A percentile compares a stretch with the other conserved stretches of the same genome.
phyloP scores from a whole-genome alignment of 768 basidiomycete genomes.

The Amanita subjunquillea region DNA sequence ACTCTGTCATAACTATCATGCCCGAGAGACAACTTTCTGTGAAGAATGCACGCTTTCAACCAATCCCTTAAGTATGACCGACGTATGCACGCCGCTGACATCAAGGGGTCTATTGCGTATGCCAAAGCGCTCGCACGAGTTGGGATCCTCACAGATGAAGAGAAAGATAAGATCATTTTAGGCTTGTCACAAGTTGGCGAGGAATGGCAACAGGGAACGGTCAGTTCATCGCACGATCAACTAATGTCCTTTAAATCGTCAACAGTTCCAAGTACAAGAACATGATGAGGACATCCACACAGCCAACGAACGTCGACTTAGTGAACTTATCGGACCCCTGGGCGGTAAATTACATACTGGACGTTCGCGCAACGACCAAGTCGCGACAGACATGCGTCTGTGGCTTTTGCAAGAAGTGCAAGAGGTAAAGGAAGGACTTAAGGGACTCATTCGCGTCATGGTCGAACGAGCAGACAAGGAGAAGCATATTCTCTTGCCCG shows the following conservation, averaged over 20 bases:
- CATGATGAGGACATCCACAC: conserved; percentile 99
- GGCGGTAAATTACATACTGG: conserved; percentile 98
- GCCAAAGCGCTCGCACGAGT: conserved; percentile 76
- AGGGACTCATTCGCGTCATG: conserved; percentile 78
- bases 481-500: conserved; percentile 83
- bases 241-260: not conserved
- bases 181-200: conserved; percentile 67
- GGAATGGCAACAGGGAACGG: conserved; percentile 80
- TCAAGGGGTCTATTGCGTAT: conserved; percentile 92
- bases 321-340: conserved; percentile 84
- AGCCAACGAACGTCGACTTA: conserved; percentile 91
- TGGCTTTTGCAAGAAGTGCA: conserved; percentile 82
- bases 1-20: not conserved
- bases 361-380: conserved; percentile 95
- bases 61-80: conserved; percentile 93
- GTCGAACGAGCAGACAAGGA: conserved; percentile 91
- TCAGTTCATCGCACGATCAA: conserved; percentile 23
- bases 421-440: conserved; percentile 57
- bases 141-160: conserved; percentile 72
- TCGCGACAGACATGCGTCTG: conserved; percentile 95
- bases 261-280: conserved; percentile 63
- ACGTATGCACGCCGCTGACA: conserved; percentile 88
- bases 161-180: conserved; percentile 59
- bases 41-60: conserved; percentile 95
- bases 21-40: conserved; percentile 10